Base-by-base conservation (phyloP, 768 basidiomycete genomes). In the Phaeotremella skinneri region DNA sequence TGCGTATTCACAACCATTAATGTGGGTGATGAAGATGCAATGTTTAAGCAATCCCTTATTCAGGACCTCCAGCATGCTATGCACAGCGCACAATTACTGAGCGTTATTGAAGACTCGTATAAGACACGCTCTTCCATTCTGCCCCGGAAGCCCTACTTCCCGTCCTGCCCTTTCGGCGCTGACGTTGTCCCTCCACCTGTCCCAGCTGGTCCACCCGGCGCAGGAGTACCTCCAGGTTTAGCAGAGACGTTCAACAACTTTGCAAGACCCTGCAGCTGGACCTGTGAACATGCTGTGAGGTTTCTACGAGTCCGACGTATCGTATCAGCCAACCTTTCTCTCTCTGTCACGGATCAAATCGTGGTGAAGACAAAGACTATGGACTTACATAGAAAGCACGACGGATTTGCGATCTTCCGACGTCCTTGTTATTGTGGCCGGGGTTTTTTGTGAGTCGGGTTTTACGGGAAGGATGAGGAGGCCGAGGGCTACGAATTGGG, bases 341-440 rank as follows among this genome's bases (percentile, higher is more conserved):
- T 32, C 30, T 30, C 32, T 14, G 32, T 25, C 29, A 39, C 16
- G 31, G 17, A 23, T 26, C 32, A 20, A 39, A 27, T 26, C 42
- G 51, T 20, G 9, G 32, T 9, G 43, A 9, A 45, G 23, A 45
- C 13, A 6, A 45, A 14, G 43, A 45, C 13, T 23, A 23, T 7
- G 34, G 29, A 63, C 62, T 59, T 26, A 64, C 62, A 64, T 48
- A 5, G 59, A 60, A 2, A 64, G 30, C 11, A 66, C 57, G 14
- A 62, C 58, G 20, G 49, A 31, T 29, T 62, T 62, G 39, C 52
- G 49, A 39, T 66, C 64, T 21, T 62, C 64, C 9, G 56, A 54
- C 26, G 57, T 53, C 2, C 50, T 32, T 26, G 62, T 16, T 2
- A 66, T 49, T 17, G 51, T 58, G 2, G 52, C 64, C 2, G 61